Base-by-base conservation (phyloP, 441 rosid species). In the Melastoma candidum region DNA sequence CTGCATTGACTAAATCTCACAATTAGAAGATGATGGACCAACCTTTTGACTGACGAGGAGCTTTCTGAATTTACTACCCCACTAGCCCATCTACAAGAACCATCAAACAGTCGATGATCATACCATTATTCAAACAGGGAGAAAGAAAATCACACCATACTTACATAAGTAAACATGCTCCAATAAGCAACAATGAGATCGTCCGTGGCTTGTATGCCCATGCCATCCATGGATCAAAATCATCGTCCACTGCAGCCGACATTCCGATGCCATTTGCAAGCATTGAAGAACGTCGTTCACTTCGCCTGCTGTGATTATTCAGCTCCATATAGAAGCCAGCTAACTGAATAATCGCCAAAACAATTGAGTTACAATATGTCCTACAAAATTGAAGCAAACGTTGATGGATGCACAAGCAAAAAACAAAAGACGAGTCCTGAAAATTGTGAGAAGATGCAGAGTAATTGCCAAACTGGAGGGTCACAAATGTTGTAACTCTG, bases 191-290 rank as follows among this genome's bases (percentile, higher is more conserved):
- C 65, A 90, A 65, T 47, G 97, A 77, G 68, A 94, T 78, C 12
- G 97, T 89, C 51, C 84, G 96, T 70, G 99, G 99, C 76, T 75
- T 79, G 68, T 94, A 94, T 27, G 99, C 99, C 99, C 99, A 94
- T 59, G 99, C 93, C 63, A 90, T 94, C 99, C 99, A 94, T 51
- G 99, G 99, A 78, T 94, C 97, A 55, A 94, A 70, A 32, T 84
- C 96, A 70, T 56, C 81, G 47, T 63, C 80, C 44, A 60, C 63
- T 54, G 64, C 65, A 11, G 65, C 29, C 49, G 63, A 44, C 47
- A 32, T 51, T 44, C 43, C 47, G 65, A 59, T 73, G 57, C 90
- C 96, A 72, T 83, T 85, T 69, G 72, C 72, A 54, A 59, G 80
- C 69, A 61, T 63, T 44, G 63, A 57, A 67, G 63, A 67, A 62